Evolutionary conservation across 371 early-diverging fungal genomes (phyloP), one percentile per base, ranked within the genome.

Genomic region (Rhizomucor pusillus): DNA sequence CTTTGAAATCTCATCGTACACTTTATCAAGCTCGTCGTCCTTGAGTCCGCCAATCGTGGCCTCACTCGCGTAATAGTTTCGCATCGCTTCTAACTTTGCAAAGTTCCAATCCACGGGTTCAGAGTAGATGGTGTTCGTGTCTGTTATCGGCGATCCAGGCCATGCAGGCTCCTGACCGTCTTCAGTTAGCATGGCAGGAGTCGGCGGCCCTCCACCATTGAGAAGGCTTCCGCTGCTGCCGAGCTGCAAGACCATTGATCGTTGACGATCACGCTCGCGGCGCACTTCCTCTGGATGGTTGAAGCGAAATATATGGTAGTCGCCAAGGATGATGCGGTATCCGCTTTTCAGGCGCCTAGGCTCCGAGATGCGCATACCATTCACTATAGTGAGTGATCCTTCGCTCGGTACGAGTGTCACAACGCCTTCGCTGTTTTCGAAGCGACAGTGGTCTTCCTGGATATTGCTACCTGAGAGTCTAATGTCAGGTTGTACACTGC

Each of bases 231-330:
- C 46, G n/a, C 22, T 29, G 36, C 46, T 44, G 9, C 46, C 41
- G 5, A 14, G 14, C 16, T 19, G 23, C 11, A 57, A 60, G 60
- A 23, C 63, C 62, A 5, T 57, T 50, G 52, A 43, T 44, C 67
- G 67, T 47, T 69, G 71, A 7, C 73, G 62, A 44, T 80, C 83
- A 9, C 89, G 73, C 52, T 91, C 92, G 20, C 79, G 76, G 12
- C 90, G 82, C 4, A 84, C 91, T 65, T 93, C 91, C 54, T 85
- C 89, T 1, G 95, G 95, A 61, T 95, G 82, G 51, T 88, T 90
- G 62, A 93, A 92, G 1, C 93, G 75, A 54, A 93, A 95, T 2
- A 91, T 84, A 60, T 89, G 92, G 47, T 84, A 77, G 20, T 84
- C 83, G 9, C 93, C 93, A n/a, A 95, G 79, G 52, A 90, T 89